These are phyloP conservation scores for Gossypium sturtianum DNA, from an alignment of 345 rosid species.

Conservation along the genomic window DNA sequence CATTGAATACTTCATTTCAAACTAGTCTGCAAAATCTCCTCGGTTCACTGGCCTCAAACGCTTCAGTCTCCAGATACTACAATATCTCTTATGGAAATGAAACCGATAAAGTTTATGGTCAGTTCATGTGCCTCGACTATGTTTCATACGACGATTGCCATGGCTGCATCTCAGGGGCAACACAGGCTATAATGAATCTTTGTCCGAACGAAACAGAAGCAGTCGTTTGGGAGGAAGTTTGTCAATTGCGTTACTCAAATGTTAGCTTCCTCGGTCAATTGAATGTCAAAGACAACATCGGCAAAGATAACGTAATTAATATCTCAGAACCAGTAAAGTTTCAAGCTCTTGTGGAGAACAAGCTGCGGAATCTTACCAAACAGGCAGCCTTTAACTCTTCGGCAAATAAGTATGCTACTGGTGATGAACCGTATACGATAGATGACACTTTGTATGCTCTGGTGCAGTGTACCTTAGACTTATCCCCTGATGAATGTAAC, in stretches of 20 bases:
- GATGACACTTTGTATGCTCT: conserved; percentile 19
- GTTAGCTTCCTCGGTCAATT: conserved; percentile 25
- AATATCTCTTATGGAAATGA: conserved; percentile 18
- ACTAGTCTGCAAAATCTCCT: conserved; percentile 8
- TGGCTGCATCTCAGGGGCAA: conserved; percentile 16
- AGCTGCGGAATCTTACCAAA: conserved; percentile 19
- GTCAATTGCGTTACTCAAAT: conserved; percentile 33
- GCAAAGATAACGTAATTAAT: conserved; percentile 8
- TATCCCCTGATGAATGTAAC: conserved; percentile 26
- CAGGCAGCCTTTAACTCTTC: conserved; percentile 15
- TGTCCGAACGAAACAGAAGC: conserved; percentile 27
- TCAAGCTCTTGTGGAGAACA: conserved; percentile 18
- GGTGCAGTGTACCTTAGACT: conserved; percentile 33
- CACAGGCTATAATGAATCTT: conserved; percentile 12
- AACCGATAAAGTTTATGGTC: conserved; percentile 20
- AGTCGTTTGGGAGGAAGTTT: conserved; percentile 29
- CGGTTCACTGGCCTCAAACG: conserved; percentile 4
- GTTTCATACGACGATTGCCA: conserved; percentile 5
- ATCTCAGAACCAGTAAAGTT: conserved; percentile 21
- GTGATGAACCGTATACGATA: background rate
- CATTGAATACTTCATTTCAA: background rate
- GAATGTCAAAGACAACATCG: conserved; percentile 20
- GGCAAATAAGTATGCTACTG: conserved; percentile 11
- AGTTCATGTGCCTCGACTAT: conserved; percentile 36
- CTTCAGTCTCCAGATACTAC: conserved; percentile 11